phyloP scores from a whole-genome alignment of 139 green algal species.

The Asterochloris erici region DNA sequence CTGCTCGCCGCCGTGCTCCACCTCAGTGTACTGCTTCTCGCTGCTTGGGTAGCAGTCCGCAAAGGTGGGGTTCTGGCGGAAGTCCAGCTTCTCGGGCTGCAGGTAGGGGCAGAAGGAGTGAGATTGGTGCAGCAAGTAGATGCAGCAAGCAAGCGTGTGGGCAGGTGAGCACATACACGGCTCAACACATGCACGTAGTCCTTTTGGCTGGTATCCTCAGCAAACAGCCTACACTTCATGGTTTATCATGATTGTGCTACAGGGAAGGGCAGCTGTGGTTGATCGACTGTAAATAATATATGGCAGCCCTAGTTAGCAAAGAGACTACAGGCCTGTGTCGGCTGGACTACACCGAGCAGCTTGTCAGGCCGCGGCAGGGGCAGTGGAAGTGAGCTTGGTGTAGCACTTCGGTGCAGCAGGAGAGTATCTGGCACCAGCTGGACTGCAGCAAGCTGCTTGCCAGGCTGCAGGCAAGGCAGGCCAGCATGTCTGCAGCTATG shows the following conservation, averaged over 20 bases:
- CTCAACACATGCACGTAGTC: neutral
- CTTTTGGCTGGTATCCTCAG: neutral
- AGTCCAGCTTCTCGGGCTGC: constrained; percentile 41
- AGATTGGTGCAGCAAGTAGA: neutral
- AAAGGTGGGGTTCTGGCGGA: constrained; percentile 71
- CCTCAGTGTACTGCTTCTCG: constrained; percentile 68
- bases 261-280: no score
- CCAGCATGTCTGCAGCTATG: no score
- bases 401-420: neutral
- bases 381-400: neutral
- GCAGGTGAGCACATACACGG: neutral
- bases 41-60: constrained; percentile 79
- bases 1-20: constrained; percentile 48
- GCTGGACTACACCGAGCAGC: no score
- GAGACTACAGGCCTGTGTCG: no score
- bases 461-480: no score
- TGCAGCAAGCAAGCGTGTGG: neutral
- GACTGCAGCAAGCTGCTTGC: no score
- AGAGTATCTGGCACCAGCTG: no score
- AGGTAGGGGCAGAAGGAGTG: neutral
- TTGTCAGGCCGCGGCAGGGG: no score
- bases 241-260: no score
- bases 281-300: no score
- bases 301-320: no score
- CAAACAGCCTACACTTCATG: no score